Percentiles rank a stretch among this genome's conserved stretches.
phyloP scores from a whole-genome alignment of 2,329 filamentous ascomycete species.

The Paramyrothecium roridum region DNA sequence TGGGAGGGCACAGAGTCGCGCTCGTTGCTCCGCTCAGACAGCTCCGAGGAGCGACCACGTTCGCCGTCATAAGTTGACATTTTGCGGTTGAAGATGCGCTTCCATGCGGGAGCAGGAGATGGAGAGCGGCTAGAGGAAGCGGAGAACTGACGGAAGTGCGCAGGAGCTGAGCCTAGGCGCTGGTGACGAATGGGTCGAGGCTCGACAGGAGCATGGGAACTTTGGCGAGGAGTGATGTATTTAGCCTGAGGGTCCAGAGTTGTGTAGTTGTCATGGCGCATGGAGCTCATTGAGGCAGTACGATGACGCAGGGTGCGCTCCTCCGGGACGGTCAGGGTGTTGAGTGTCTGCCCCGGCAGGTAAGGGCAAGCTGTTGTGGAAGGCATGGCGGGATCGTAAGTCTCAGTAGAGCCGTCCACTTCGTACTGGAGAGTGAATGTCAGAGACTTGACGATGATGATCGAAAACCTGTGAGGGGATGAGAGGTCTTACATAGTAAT shows the following conservation, averaged over 20 bases:
- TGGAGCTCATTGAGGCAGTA: conserved; percentile 63
- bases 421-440: conserved; percentile 62
- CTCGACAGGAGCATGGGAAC: conserved; percentile 32
- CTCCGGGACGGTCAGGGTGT: conserved; percentile 76
- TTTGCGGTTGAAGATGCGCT: conserved; percentile 47
- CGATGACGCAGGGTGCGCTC: conserved; percentile 60
- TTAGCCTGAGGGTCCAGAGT: conserved; percentile 79
- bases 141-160: conserved; percentile 16
- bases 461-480: conserved; percentile 9
- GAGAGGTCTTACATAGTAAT: conserved; percentile 76
- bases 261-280: conserved; percentile 56
- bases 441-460: conserved; percentile 4
- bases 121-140: conserved; percentile 43
- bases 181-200: conserved; percentile 27
- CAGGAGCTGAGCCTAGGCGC: conserved; percentile 26
- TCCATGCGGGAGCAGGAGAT: conserved; percentile 49
- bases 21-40: conserved; percentile 14
- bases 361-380: conserved; percentile 79
- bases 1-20: conserved; percentile 4
- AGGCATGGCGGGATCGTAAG: conserved; percentile 68
- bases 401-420: conserved; percentile 74
- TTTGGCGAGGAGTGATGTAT: conserved; percentile 61
- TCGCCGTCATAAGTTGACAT: conserved; percentile 27
- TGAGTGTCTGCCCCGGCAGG: conserved; percentile 83
- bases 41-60: conserved; percentile 26